These are phyloP conservation scores for Cladochytrium tenue DNA, from an alignment of 371 early-diverging fungal species.

Conservation along the genomic window DNA sequence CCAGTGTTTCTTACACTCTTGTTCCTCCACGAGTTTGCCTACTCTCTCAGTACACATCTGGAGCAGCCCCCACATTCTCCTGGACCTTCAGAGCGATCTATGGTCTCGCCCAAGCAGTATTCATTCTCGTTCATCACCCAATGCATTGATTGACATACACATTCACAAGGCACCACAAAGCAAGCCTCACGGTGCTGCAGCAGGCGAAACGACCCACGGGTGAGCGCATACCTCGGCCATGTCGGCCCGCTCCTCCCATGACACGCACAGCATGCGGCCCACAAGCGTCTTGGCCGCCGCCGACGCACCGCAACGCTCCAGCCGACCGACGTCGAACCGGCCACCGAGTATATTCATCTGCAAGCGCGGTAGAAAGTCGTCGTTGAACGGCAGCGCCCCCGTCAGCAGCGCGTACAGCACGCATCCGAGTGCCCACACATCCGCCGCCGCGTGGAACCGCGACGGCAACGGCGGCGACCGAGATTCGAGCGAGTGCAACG, in stretches of 20 bases:
- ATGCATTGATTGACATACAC: no score
- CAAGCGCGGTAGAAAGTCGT: slow-evolving; percentile 71
- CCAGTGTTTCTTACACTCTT: no score
- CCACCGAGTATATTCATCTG: slow-evolving; percentile 65
- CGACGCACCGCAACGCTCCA: slow-evolving; percentile 22
- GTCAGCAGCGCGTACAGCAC: slow-evolving; percentile 72
- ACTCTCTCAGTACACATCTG: no score
- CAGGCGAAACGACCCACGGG: slow-evolving; percentile 18
- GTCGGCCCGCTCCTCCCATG: slow-evolving; percentile 22
- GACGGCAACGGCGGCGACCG: slow-evolving; percentile 4
- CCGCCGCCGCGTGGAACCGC: slow-evolving; percentile 58
- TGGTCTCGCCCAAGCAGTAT: no score
- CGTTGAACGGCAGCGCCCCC: slow-evolving; percentile 75
- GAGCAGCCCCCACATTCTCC: no score
- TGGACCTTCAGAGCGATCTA: no score
- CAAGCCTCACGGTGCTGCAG: no score
- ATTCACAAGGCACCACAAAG: no score
- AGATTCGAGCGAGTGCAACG: not conserved
- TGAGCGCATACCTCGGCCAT: slow-evolving; percentile 17
- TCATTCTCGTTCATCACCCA: no score
- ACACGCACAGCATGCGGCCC: slow-evolving; percentile 21
- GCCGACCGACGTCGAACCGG: slow-evolving; percentile 28
- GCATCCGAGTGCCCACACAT: slow-evolving; percentile 85
- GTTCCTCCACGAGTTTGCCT: no score
- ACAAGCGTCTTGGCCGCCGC: slow-evolving; percentile 19